A percentile compares a stretch with the other conserved stretches of the same genome.
These are phyloP conservation scores for Aaosphaeria pasadenensis DNA, from an alignment of 2,329 filamentous ascomycete genomes.

Conservation along the genomic window DNA sequence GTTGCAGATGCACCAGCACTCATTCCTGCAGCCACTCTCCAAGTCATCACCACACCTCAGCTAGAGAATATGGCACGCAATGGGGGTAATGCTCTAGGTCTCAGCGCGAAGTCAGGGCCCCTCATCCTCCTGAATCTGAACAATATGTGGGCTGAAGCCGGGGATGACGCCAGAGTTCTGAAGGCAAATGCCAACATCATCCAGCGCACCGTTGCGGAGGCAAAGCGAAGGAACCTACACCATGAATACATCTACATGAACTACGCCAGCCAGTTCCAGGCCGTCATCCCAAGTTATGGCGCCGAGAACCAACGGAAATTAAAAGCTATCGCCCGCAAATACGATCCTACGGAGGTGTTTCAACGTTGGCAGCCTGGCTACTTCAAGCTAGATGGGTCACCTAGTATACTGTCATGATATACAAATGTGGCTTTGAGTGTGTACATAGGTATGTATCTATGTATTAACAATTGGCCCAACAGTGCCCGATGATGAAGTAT, in stretches of 20 bases:
- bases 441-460: no score
- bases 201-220: constrained; percentile 15
- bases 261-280: constrained; percentile 45
- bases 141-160: constrained; percentile 15
- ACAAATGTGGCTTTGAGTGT: no score
- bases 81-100: constrained; percentile 30
- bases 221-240: constrained; percentile 10
- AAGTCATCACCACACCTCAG: constrained; percentile 19
- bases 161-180: constrained; percentile 22
- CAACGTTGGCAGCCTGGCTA: constrained; percentile 42
- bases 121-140: constrained; percentile 15
- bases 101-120: constrained; percentile 16
- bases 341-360: constrained; percentile 42
- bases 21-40: constrained; percentile 18
- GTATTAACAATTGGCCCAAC: no score
- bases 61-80: constrained; percentile 17
- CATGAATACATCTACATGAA: constrained; percentile 46
- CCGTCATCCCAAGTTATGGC: constrained; percentile 43
- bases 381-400: constrained; percentile 39
- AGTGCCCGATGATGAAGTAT: no score
- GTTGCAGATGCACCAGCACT: constrained; percentile 14
- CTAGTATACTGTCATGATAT: background rate
- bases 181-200: constrained; percentile 14
- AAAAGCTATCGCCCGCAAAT: constrained; percentile 32
- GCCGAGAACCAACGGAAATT: constrained; percentile 32